Evolutionary conservation across 495 filamentous ascomycete species (phyloP).

Genomic region (Aspergillus heteromorphus): DNA sequence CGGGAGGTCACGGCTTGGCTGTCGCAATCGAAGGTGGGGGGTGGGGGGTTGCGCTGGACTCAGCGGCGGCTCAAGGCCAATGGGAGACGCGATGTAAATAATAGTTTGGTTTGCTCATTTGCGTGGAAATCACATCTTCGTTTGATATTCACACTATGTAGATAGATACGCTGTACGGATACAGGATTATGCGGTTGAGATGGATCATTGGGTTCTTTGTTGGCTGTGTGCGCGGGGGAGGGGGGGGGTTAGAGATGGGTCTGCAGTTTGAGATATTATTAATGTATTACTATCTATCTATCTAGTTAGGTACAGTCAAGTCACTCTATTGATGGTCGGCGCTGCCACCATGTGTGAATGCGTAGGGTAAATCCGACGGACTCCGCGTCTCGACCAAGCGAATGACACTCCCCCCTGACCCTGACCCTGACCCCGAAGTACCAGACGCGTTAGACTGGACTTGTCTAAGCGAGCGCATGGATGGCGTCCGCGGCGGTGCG

Average conservation of each 20-base stretch:
- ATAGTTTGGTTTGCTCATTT: background rate
- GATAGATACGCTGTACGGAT: background rate
- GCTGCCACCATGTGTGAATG: slow-evolving; percentile 22
- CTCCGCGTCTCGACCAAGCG: slow-evolving; percentile 33
- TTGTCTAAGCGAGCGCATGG: slow-evolving; percentile 32
- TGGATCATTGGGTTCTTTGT: no score
- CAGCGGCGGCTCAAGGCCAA: background rate
- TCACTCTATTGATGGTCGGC: no score
- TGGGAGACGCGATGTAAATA: background rate
- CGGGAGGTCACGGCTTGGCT: background rate
- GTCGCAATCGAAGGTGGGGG: background rate
- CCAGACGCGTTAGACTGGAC: slow-evolving; percentile 33
- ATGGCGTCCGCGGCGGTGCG: slow-evolving; percentile 26
- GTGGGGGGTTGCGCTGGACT: no score
- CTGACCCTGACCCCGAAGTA: no score
- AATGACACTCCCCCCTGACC: slow-evolving; percentile 44
- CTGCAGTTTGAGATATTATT: no score
- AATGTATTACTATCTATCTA: no score
- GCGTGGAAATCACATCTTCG: background rate
- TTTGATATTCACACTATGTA: background rate
- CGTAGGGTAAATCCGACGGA: slow-evolving; percentile 42
- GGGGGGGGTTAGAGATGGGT: no score
- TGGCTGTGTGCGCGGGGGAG: no score
- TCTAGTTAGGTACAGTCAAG: no score
- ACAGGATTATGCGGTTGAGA: no score